These are phyloP conservation scores for Tylopilus sp. DNA, from an alignment of 768 basidiomycete species.

Conservation along the genomic window DNA sequence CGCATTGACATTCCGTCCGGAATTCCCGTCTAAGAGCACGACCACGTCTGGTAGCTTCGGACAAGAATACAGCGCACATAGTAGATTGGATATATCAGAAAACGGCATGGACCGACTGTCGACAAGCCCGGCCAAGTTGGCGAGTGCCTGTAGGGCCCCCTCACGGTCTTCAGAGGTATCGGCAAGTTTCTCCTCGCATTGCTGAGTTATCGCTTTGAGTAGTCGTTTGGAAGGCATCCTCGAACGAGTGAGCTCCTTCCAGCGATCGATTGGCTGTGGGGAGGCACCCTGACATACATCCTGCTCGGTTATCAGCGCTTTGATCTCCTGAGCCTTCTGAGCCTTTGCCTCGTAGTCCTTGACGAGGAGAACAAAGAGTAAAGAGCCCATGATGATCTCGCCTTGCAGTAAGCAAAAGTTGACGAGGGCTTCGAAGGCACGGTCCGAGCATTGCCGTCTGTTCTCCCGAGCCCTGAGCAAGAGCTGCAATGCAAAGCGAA, in stretches of 20 bases:
- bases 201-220: conserved; percentile 31
- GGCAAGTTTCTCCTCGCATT: conserved; percentile 30
- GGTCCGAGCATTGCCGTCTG: conserved; percentile 52
- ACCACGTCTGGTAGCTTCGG: conserved; percentile 40
- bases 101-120: conserved; percentile 49
- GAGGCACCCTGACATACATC: conserved; percentile 12
- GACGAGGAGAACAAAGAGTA: conserved; percentile 63
- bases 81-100: conserved; percentile 40
- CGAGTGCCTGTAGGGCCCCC: conserved; percentile 56
- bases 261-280: conserved; percentile 16
- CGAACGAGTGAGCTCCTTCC: conserved; percentile 14
- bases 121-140: conserved; percentile 52
- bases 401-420: conserved; percentile 69
- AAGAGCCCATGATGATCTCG: conserved; percentile 72
- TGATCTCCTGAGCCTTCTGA: conserved; percentile 27
- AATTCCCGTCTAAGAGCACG: conserved; percentile 33
- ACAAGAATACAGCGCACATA: conserved; percentile 45
- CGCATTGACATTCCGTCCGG: conserved; percentile 34
- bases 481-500: conserved; percentile 52
- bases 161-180: conserved; percentile 25
- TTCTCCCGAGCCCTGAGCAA: conserved; percentile 51
- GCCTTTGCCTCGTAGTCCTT: conserved; percentile 56
- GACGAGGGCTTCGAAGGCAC: conserved; percentile 60
- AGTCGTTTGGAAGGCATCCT: conserved; percentile 29
- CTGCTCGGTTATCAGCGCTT: conserved; percentile 18